phyloP scores from a whole-genome alignment of 768 basidiomycete genomes.

The Calocera viscosa region DNA sequence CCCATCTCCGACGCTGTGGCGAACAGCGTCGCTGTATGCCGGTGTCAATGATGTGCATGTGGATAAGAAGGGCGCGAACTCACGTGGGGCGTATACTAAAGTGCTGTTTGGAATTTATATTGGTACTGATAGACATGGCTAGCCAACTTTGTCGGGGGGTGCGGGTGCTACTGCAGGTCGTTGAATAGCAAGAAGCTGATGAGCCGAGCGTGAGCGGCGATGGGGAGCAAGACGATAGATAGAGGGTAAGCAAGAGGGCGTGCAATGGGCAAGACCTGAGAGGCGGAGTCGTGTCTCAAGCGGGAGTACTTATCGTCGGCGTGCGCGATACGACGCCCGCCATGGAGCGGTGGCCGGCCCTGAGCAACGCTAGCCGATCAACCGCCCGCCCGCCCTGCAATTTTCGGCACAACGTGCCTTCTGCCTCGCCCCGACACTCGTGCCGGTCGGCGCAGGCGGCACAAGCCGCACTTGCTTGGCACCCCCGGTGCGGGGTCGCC shows the following conservation, averaged over 20 bases:
- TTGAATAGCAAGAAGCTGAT: neutral
- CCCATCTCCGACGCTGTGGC: constrained; percentile 96
- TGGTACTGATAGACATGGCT: constrained; percentile 64
- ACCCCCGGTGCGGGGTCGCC: neutral
- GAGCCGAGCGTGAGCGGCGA: too few species aligned
- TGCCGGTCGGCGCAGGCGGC: neutral
- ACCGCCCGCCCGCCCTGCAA: neutral
- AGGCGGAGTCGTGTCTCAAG: neutral
- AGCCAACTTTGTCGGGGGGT: constrained; percentile 11
- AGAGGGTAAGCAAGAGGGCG: neutral
- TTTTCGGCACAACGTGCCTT: neutral
- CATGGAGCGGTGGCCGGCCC: neutral
- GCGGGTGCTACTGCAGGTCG: neutral
- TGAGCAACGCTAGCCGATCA: constrained; percentile 1
- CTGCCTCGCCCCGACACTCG: neutral
- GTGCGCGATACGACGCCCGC: neutral
- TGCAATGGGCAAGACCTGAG: neutral
- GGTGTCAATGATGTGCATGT: neutral
- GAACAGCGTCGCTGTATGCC: constrained; percentile 62
- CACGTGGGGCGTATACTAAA: constrained; percentile 96
- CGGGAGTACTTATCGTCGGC: constrained; percentile 1
- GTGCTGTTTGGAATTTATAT: constrained; percentile 59
- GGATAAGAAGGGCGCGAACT: constrained; percentile 22
- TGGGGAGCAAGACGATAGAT: too few species aligned
- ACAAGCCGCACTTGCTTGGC: neutral